Evolutionary conservation across 2,329 filamentous ascomycete species (phyloP), one percentile per base, ranked within the genome.

Genomic region (Cryphonectria radicalis): DNA sequence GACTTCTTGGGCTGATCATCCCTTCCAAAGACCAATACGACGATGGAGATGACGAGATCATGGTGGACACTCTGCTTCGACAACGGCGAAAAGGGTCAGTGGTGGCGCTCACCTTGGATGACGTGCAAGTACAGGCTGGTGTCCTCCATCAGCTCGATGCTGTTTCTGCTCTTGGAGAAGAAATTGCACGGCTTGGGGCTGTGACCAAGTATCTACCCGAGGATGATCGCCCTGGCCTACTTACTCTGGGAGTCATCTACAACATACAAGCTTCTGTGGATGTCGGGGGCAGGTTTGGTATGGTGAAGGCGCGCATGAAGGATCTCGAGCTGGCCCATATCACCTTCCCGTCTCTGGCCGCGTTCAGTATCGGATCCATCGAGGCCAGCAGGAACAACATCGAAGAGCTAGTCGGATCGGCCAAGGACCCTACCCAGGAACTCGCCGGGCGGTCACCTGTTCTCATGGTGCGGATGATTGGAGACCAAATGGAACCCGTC

Each of bases 191-290:
- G 75, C 84, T 99, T 6, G 93, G 94, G 0, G 95, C 91, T 0
- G 94, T 99, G 37, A 89, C 95, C 8, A 98, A 98, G 78, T 98
- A 98, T 79, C 86, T 99, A 2, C 95, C 96, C 0, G 95, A 99
- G 76, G 96, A 99, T 80, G 95, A 99, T 76, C 89, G 95, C 1
- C 96, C 96, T 2, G 96, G 96, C 0, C 84, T 98, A 28, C 84
- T 99, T 53, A 94, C 91, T 0, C 84, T 99, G 53, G 85, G 87
- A 0, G 84, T 89, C 42, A 80, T 98, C 68, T 88, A 90, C 67
- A 88, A 90, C 25, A 76, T 93, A 8, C 86, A 91, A 40, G 81
- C 88, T 11, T 84, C 85, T 37, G 81, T 93, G 13, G 87, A 92
- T 60, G 79, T 95, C 65, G 91, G 91, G 60, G 87, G 90, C 2